phyloP scores from a whole-genome alignment of 2,329 filamentous ascomycete genomes.

The Ophiocordyceps camponoti-floridani region DNA sequence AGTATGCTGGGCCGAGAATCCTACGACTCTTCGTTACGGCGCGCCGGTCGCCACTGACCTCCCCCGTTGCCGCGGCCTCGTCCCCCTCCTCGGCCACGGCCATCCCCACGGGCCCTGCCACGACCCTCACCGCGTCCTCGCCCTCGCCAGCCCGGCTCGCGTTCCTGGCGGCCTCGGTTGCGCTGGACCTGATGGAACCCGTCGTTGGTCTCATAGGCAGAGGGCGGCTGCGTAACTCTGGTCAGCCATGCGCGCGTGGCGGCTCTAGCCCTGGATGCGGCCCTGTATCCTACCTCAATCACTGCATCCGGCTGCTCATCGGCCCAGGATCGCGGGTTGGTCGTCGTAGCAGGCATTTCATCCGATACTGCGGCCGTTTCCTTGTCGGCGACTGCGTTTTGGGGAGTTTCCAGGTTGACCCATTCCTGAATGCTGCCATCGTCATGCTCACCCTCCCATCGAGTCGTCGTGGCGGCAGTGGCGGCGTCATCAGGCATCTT shows the following conservation, averaged over 20 bases:
- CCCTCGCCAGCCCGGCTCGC: constrained; percentile 26
- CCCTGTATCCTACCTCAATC: constrained; percentile 19
- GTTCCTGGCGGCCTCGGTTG: constrained; percentile 35
- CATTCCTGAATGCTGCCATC: constrained; percentile 44
- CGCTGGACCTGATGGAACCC: constrained; percentile 59
- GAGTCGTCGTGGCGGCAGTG: constrained; percentile 44
- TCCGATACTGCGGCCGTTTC: constrained; percentile 30
- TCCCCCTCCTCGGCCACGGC: constrained; percentile 23
- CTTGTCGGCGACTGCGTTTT: constrained; percentile 50
- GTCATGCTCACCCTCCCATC: constrained; percentile 40
- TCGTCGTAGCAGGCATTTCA: constrained; percentile 38
- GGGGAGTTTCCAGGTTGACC: constrained; percentile 51
- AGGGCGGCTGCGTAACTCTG: constrained; percentile 11
- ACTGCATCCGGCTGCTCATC: constrained; percentile 52
- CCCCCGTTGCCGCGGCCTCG: constrained; percentile 20
- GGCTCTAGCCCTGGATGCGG: background rate
- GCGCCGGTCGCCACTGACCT: constrained; percentile 15
- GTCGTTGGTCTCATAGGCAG: constrained; percentile 30
- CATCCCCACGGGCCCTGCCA: constrained; percentile 32
- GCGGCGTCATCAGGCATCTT: constrained; percentile 32
- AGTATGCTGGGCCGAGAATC: constrained; percentile 3
- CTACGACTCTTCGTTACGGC: constrained; percentile 22
- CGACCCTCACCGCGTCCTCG: constrained; percentile 30
- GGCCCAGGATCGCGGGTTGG: constrained; percentile 56
- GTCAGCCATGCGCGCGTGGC: constrained; percentile 1